Base-by-base conservation (phyloP, 1,284 basidiomycete species). In the Sanghuangporus sanghuang region DNA sequence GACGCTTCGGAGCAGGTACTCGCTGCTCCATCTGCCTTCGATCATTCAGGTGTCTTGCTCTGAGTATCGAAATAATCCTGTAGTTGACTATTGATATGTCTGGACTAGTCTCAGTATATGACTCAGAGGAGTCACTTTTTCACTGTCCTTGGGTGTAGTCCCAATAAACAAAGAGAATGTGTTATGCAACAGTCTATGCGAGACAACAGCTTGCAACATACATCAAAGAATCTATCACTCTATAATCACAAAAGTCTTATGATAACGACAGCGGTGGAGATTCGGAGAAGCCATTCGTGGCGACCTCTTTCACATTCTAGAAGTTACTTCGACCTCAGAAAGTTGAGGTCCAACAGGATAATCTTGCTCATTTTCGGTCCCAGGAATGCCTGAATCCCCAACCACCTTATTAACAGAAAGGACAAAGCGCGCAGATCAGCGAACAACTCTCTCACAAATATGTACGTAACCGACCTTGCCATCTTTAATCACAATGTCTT, bases 381-480 rank as follows among this genome's bases (percentile, higher is more conserved):
- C 88, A 21, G 82, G 82, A 3, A 82, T 78, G 8, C 87, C 87
- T 50, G 74, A 73, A 66, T 92, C 86, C 42, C 83, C 74, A 21
- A 88, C 76, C 40, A 90, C 86, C 86, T 89, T 3, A 40, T 18
- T 9, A 21, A 27, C 14, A 4, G 44, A 18, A 27, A 55, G 18
- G 27, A 23, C 38, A 40, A 27, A 38, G n/a, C 36, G 39, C 64
- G 27, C 18, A 40, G 27, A 46, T 49, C 40, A 23, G 18, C 6
- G 14, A 46, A 58, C 18, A 35, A n/a, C 8, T 36, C 14, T 46
- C 54, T 50, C 38, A 39, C 49, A 38, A 9, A 14, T 16, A 35
- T n/a, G 44, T 11, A 55, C 50, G 35, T 23, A 35, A 68, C 73
- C 27, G 46, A 83, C 83, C 72, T 80, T 73, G 21, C 81, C 81